phyloP scores from a whole-genome alignment of 164 flowering plant genomes.

The Cinnamomum chago region DNA sequence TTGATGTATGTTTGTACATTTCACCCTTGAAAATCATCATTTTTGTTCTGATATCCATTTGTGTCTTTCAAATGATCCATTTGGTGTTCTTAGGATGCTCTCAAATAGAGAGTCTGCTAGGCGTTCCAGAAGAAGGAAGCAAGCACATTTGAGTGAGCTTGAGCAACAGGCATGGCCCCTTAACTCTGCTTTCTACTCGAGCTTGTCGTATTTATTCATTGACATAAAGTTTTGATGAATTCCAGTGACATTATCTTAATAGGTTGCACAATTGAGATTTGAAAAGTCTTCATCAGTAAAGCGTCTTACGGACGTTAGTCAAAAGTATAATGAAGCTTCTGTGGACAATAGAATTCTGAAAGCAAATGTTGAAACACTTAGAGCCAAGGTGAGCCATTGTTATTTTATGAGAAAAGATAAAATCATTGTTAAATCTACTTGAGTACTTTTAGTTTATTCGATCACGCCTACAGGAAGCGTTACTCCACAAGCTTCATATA shows the following conservation, averaged over 20 bases:
- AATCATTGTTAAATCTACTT: background rate
- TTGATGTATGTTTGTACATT: too few species aligned
- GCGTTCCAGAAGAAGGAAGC: conserved; percentile 94
- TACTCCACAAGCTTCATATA: background rate
- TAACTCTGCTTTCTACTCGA: conserved; percentile 2
- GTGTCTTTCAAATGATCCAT: conserved; percentile 1
- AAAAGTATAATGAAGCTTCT: conserved; percentile 82
- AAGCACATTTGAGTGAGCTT: conserved; percentile 89
- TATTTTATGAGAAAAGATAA: background rate
- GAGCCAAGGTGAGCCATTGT: conserved; percentile 72
- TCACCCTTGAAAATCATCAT: too few species aligned
- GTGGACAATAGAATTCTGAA: conserved; percentile 94
- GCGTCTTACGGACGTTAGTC: conserved; percentile 67
- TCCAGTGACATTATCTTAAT: conserved; percentile 6
- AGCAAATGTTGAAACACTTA: conserved; percentile 96
- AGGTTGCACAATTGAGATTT: conserved; percentile 77
- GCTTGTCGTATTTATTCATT: background rate
- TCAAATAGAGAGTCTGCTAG: conserved; percentile 97
- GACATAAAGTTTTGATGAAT: background rate
- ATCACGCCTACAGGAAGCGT: background rate
- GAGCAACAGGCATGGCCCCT: conserved; percentile 63
- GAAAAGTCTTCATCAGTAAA: conserved; percentile 72
- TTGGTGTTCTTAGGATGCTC: conserved; percentile 62
- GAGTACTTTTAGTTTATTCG: background rate
- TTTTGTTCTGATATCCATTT: too few species aligned